Evolutionary conservation across 495 filamentous ascomycete genomes (phyloP), one percentile per base, ranked within the genome.

Genomic region (Hypoxylon perforatum): DNA sequence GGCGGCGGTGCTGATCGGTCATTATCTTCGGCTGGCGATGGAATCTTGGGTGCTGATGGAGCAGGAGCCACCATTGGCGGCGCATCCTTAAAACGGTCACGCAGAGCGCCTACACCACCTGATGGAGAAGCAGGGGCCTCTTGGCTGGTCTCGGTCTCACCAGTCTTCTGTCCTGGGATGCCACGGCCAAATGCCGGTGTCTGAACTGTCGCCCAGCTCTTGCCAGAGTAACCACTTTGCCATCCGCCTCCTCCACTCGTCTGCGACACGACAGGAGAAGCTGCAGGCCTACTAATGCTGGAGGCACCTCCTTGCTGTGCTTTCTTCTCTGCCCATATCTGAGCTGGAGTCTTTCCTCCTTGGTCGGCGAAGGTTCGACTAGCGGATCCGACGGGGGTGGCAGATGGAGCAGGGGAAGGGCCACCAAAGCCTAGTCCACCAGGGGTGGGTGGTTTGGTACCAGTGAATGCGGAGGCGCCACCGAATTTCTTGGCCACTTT

Each of bases 301-400:
- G 80, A 80, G 30, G 75, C 63, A 22, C 88, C 90, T 17, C 89
- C 83, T 71, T 96, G 90, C 53, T 87, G 86, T 21, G 91, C 92
- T 80, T 97, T 99, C 77, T 91, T 96, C 78, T 99, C 95, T 0
- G 94, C 94, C 95, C 95, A 99, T 15, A 97, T 75, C 73, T 99
- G 95, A 19, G 96, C 93, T 15, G 95, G 95, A 5, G 95, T 97
- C 80, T 98, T 99, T 46, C 93, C 94, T 58, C 91, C 94, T 77
- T 96, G 82, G 59, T 97, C 92, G 2, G 95, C 94, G 82, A 97
- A 99, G 19, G 92, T 97, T 67, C 91, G 86, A 76, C 93, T 96
- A 36, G 93, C 93, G 58, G 86, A 83, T 21, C 93, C 93, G 45
- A 96, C 81, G 30, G 87, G 87, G 0, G 85, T 76, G 7, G 83